Conservation (phyloP, 75 land plant species). For the Picea glauca region DNA sequence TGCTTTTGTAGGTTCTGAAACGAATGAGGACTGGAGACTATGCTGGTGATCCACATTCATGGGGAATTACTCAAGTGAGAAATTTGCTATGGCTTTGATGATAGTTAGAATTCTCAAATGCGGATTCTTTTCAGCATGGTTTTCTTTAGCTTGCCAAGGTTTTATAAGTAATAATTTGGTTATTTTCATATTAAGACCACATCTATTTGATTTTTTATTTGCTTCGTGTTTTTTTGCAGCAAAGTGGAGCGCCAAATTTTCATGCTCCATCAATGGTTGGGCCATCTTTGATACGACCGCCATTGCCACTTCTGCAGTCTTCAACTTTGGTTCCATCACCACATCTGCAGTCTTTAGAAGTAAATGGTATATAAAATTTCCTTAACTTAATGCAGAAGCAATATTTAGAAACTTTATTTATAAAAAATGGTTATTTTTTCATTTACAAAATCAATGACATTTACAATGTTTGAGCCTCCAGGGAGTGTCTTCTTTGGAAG, state of each 20-base stretch:
- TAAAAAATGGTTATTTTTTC: no score
- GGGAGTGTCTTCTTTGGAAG: no score
- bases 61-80: slow-evolving; percentile 1
- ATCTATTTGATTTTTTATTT: background rate
- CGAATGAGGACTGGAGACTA: slow-evolving; percentile 5
- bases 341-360: background rate
- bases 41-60: background rate
- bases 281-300: background rate
- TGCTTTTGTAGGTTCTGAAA: background rate
- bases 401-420: no score
- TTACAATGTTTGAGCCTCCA: no score
- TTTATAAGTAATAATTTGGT: background rate
- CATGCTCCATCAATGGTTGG: slow-evolving; percentile 9
- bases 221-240: background rate
- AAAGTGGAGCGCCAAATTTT: slow-evolving; percentile 1
- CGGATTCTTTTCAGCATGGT: background rate
- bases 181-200: background rate
- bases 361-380: background rate
- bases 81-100: background rate
- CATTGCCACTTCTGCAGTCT: background rate
- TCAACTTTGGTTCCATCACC: background rate
- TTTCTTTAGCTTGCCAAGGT: background rate
- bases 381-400: no score
- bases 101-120: background rate
- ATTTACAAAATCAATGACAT: no score